Conservation (phyloP, 1,284 basidiomycete genomes). For the Neonothopanus nambi region DNA sequence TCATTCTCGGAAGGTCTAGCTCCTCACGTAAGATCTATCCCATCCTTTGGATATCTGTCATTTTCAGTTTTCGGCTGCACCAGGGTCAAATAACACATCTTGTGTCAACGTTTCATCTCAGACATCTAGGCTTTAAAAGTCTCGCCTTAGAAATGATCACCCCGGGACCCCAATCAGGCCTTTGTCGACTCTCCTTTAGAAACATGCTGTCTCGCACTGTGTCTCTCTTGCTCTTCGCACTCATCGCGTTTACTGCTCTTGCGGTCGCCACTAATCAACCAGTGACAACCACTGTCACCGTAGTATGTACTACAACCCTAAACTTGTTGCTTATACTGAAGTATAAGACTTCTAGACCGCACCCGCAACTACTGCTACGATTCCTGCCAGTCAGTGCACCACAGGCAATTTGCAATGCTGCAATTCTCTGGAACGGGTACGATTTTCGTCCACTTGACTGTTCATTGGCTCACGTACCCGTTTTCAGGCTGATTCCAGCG, state of each 20-base stretch:
- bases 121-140: no score
- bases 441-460: not conserved
- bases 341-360: constrained; percentile 15
- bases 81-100: no score
- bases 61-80: no score
- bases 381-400: constrained; percentile 31
- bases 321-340: not conserved
- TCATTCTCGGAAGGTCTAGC: no score
- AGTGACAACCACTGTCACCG: constrained; percentile 20
- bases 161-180: not conserved
- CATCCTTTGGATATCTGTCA: no score
- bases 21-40: no score
- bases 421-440: constrained; percentile 28
- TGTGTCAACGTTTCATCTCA: no score
- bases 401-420: constrained; percentile 32
- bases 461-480: not conserved
- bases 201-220: constrained; percentile 26
- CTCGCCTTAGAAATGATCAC: no score
- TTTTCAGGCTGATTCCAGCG: constrained; percentile 25
- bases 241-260: constrained; percentile 25
- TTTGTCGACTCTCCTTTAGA: not conserved
- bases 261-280: constrained; percentile 22
- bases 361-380: constrained; percentile 18
- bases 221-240: constrained; percentile 19
- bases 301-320: constrained; percentile 14